Evolutionary conservation across 352 stramenopile genomes (phyloP).

Genomic region (Aphanomyces cochlioides): DNA sequence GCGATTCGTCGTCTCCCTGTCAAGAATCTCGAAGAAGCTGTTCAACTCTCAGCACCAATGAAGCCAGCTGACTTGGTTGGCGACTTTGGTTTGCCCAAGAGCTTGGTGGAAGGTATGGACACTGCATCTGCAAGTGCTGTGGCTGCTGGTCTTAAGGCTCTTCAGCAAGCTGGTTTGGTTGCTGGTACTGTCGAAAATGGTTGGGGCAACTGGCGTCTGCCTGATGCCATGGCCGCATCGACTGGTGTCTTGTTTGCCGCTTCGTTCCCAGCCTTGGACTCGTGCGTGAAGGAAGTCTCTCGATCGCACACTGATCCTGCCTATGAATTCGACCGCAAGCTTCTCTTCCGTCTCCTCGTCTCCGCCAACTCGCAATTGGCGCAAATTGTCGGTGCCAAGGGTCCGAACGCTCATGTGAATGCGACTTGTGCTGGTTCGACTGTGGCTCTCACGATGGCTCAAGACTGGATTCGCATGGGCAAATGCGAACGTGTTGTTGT

Average conservation of each 20-base stretch:
- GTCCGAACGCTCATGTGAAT: constrained; percentile 96
- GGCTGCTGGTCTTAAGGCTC: constrained; percentile 91
- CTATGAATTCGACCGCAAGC: constrained; percentile 96
- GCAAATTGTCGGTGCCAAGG: constrained; percentile 90
- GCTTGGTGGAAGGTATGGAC: constrained; percentile 94
- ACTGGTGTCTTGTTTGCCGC: constrained; percentile 95
- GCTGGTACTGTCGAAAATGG: constrained; percentile 40
- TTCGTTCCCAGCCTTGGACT: constrained; percentile 94
- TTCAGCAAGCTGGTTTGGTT: constrained; percentile 89
- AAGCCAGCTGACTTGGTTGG: constrained; percentile 67
- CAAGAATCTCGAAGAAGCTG: constrained; percentile 46
- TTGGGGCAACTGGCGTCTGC: constrained; percentile 82
- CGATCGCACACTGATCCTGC: constrained; percentile 51
- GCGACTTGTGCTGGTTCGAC: constrained; percentile 93
- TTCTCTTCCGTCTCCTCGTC: constrained; percentile 94
- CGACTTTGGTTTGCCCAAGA: constrained; percentile 83
- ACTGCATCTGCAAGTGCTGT: constrained; percentile 91
- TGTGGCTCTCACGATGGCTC: constrained; percentile 88
- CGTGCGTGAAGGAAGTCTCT: constrained; percentile 87
- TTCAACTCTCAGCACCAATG: constrained; percentile 89
- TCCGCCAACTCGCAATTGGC: constrained; percentile 95
- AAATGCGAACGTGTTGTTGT: constrained; percentile 93
- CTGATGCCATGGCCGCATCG: constrained; percentile 75
- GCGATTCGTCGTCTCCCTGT: constrained; percentile 55
- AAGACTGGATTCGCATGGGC: constrained; percentile 92